Evolutionary conservation across 768 basidiomycete genomes (phyloP).

Genomic region (Mycena venus): DNA sequence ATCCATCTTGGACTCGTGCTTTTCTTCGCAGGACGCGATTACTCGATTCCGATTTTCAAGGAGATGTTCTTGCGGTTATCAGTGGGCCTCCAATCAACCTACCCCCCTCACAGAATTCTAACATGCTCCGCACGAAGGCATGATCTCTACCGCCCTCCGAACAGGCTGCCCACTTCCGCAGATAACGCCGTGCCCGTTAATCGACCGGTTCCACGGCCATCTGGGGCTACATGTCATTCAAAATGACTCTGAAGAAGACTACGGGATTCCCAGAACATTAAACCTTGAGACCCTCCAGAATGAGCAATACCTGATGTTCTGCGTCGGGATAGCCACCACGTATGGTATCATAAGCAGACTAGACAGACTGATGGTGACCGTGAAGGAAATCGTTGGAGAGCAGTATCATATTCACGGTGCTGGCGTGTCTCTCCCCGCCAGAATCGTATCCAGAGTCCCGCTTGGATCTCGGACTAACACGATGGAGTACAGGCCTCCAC

Average conservation of each 20-base stretch:
- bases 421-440: constrained; percentile 47
- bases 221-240: constrained; percentile 77
- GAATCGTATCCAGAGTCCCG: constrained; percentile 37
- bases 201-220: constrained; percentile 58
- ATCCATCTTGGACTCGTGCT: constrained; percentile 83
- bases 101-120: not conserved
- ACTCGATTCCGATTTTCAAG: constrained; percentile 85
- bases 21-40: constrained; percentile 82
- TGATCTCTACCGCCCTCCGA: constrained; percentile 83
- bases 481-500: constrained; percentile 26
- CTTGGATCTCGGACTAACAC: constrained; percentile 46
- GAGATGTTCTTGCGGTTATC: constrained; percentile 87
- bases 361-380: constrained; percentile 83
- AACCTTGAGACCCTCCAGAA: constrained; percentile 81
- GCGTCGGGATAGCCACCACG: constrained; percentile 79
- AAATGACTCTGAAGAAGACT: constrained; percentile 80
- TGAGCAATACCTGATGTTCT: constrained; percentile 85
- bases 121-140: constrained; percentile 55
- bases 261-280: constrained; percentile 77
- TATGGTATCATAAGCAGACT: constrained; percentile 79
- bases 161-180: constrained; percentile 85
- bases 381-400: constrained; percentile 90
- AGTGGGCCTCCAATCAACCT: constrained; percentile 55
- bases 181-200: constrained; percentile 83
- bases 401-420: constrained; percentile 88